Base-by-base conservation (phyloP, 2,329 filamentous ascomycete species). In the Aplosporella prunicola region DNA sequence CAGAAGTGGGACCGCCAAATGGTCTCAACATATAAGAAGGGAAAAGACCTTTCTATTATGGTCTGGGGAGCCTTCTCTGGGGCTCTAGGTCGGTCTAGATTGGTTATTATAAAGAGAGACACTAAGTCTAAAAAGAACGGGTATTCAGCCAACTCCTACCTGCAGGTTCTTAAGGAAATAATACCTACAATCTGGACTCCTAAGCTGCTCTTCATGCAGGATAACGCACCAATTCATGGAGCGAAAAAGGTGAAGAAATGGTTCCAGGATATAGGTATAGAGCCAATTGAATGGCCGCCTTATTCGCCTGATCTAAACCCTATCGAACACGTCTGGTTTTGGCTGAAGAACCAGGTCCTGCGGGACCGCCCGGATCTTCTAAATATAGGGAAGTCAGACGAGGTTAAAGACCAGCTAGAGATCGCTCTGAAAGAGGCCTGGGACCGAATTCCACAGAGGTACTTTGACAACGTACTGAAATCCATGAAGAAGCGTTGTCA, bases 241-340 rank as follows among this genome's bases (percentile, higher is more conserved):
- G 35, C 40, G 5, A 14, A 14, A 13, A 5, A 23, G 20, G 26
- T 41, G 11, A 33, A 25, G 9, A 26, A 45, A 6, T 53, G 37
- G 27, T 24, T 53, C 5, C 35, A 42, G 30, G 18, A 30, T 5
- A 34, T 46, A 27, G 26, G 39, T 3, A 40, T 51, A 33, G 15
- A 25, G 20, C 18, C 41, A 9, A 25, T 49, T 18, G 36, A 49
- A 10, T 47, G 28, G n/a, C 48, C 43, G 3, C 43, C 43, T 6
- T 50, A 48, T 30, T 49, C 42, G 16, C 45, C 46, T 2, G 44
- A 52, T 29, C 37, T 51, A 16, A 53, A 51, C 34, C 48, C 43
- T n/a, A 49, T 50, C 30, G 34, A 53, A 27, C 42, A 53, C 40
- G 15, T 45, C 5, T 53, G 39, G 48, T 43, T 35, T 26, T 26